A percentile compares a stretch with the other conserved stretches of the same genome.
phyloP scores from a whole-genome alignment of 345 rosid species.

The Mallotus nudiflorus region DNA sequence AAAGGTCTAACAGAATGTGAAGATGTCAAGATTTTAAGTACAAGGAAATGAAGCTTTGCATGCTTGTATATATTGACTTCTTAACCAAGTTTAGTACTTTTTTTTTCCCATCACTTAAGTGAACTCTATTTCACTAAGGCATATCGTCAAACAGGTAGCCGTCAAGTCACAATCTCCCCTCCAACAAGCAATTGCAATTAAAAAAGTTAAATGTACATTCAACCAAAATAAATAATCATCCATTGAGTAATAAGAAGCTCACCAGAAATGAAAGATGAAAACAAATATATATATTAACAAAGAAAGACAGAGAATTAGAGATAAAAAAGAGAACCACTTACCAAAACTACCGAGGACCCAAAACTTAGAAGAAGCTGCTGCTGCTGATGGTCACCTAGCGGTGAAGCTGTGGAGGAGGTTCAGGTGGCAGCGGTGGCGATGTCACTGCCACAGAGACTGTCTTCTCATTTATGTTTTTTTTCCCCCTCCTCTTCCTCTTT shows the following conservation, averaged over 20 bases:
- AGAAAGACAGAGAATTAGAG: background rate
- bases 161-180: background rate
- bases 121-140: background rate
- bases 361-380: background rate
- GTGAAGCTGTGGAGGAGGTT: background rate
- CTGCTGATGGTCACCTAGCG: background rate
- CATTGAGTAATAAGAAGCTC: too few species aligned
- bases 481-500: background rate
- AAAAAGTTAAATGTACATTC: background rate
- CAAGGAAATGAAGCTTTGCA: too few species aligned
- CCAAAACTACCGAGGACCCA: background rate
- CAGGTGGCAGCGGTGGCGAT: background rate
- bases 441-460: background rate
- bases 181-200: background rate
- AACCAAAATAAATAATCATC: too few species aligned
- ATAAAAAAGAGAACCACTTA: too few species aligned
- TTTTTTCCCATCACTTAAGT: too few species aligned
- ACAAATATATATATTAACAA: background rate
- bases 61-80: too few species aligned
- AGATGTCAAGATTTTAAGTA: too few species aligned
- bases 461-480: background rate
- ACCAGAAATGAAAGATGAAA: background rate
- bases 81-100: too few species aligned
- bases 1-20: too few species aligned
- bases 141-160: background rate